phyloP scores from a whole-genome alignment of 2,329 filamentous ascomycete species.

The Tolypocladium guangdongense region DNA sequence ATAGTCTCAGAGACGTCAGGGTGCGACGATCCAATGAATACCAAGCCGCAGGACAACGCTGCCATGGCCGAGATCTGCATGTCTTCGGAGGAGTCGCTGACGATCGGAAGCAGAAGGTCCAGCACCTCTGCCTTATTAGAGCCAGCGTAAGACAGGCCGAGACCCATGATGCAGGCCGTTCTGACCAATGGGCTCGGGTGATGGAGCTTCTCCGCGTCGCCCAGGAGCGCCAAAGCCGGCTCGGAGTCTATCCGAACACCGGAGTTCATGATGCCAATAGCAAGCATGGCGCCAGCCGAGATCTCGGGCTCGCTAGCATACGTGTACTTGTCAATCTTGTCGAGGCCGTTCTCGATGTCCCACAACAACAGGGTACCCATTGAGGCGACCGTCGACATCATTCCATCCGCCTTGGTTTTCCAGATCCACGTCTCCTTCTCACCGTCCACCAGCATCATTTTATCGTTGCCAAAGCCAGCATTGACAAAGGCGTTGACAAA shows the following conservation, averaged over 20 bases:
- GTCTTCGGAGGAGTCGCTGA: slow-evolving; percentile 70
- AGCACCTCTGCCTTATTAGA: slow-evolving; percentile 87
- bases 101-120: slow-evolving; percentile 74
- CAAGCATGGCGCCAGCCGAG: slow-evolving; percentile 82
- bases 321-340: slow-evolving; percentile 91
- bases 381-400: slow-evolving; percentile 92
- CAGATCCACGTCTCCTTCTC: slow-evolving; percentile 93
- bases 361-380: slow-evolving; percentile 84
- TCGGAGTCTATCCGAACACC: slow-evolving; percentile 85
- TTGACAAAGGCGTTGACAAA: slow-evolving; percentile 98
- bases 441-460: slow-evolving; percentile 90
- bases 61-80: slow-evolving; percentile 98
- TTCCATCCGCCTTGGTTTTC: slow-evolving; percentile 98
- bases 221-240: slow-evolving; percentile 76
- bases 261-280: slow-evolving; percentile 91
- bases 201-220: slow-evolving; percentile 68
- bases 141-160: slow-evolving; percentile 88
- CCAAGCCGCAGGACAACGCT: slow-evolving; percentile 76
- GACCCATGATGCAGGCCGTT: slow-evolving; percentile 86
- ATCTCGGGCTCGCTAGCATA: slow-evolving; percentile 72
- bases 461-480: slow-evolving; percentile 88
- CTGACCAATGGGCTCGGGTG: slow-evolving; percentile 68
- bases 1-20: slow-evolving; percentile 87
- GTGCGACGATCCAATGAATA: slow-evolving; percentile 88
- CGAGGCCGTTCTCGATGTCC: slow-evolving; percentile 85